Conservation (phyloP, 1,284 basidiomycete genomes). For the Rhodofomes roseus region DNA sequence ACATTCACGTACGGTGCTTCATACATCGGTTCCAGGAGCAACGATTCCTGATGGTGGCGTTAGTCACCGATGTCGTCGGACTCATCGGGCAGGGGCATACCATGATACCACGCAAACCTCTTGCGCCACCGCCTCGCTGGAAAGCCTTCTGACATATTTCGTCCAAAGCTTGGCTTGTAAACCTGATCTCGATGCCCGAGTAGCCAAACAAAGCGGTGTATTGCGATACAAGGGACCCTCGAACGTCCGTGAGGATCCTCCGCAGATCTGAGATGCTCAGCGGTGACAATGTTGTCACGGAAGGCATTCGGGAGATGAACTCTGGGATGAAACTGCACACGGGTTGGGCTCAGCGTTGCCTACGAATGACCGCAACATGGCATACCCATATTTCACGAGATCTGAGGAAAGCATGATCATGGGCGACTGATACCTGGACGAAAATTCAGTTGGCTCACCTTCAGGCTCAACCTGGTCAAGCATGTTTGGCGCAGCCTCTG, state of each 20-base stretch:
- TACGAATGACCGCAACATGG: neutral
- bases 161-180: conserved; percentile 70
- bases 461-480: conserved; percentile 67
- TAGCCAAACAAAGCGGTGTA: conserved; percentile 81
- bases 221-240: conserved; percentile 87
- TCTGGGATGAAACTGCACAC: conserved; percentile 81
- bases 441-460: conserved; percentile 35
- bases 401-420: conserved; percentile 40
- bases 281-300: conserved; percentile 79
- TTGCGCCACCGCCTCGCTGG: conserved; percentile 83
- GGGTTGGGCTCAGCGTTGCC: neutral
- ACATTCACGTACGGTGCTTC: conserved; percentile 77
- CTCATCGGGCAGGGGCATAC: conserved; percentile 37
- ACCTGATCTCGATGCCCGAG: conserved; percentile 77
- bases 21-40: conserved; percentile 87
- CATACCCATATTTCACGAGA: conserved; percentile 80
- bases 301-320: conserved; percentile 88
- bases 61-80: neutral
- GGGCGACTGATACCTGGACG: neutral
- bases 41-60: conserved; percentile 49
- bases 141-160: conserved; percentile 79
- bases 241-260: conserved; percentile 89
- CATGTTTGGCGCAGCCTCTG: conserved; percentile 43
- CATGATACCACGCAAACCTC: conserved; percentile 87
- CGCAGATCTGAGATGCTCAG: conserved; percentile 75